Base-by-base conservation (phyloP, 116 monocot species). In the Dioscorea cayenensis region DNA sequence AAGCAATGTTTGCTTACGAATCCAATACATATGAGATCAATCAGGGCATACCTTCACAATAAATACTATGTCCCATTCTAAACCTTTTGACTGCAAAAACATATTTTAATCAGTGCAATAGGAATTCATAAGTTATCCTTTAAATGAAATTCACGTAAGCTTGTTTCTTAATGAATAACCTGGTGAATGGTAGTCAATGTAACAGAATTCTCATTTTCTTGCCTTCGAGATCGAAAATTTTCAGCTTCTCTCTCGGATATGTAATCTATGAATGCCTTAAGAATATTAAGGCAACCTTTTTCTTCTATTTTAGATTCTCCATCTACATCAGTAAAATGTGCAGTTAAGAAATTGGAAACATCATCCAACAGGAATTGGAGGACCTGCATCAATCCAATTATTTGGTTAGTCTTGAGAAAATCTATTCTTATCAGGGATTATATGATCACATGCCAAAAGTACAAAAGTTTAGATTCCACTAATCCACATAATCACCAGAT, bases 171-270 rank as follows among this genome's bases (percentile, higher is more conserved):
- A 72, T 32, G 32, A 77, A 50, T 59, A 36, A 96, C 95, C 95
- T 96, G 92, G 77, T 96, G 96, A 77, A 96, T 96, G 14, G 96
- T 96, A 21, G 96, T 96, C 70, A 96, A 66, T n/a, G 90, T 87
- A 66, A 92, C 76, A 29, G 96, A 96, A 61, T 96, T 83, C 43
- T 79, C 63, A 79, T 92, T 96, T 64, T 92, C 92, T 66, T 69
- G 71, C 75, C 77, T 80, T 51, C 87, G 72, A 67, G 77, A 78
- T 36, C 80, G 82, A 60, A 87, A 96, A 75, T 92, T 90, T 74
- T 90, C 96, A 55, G 82, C 78, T 85, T 96, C 96, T 63, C 90
- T 89, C 52, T 78, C 52, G 32, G 86, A 81, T 79, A 96, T 82
- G 72, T 82, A 83, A 68, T 92, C 92, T 66, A 92, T 80, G 76